Conservation (phyloP, 208 protist genomes). For the Crithidia expoeki region DNA sequence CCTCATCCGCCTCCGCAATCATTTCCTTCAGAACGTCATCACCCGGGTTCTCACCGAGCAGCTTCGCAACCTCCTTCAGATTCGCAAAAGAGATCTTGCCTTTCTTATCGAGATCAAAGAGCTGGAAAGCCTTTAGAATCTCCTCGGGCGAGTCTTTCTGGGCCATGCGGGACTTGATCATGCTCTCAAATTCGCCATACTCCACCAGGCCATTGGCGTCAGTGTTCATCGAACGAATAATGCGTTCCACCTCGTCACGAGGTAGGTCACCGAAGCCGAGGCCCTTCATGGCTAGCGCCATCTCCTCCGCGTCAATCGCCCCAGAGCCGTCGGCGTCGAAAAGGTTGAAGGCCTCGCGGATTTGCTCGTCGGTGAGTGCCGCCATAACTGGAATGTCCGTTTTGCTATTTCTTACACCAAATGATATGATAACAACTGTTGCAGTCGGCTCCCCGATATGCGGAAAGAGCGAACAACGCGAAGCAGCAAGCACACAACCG, state of each 20-base stretch:
- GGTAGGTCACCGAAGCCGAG: slow-evolving; percentile 95
- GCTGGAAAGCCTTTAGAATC: slow-evolving; percentile 95
- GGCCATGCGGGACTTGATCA: slow-evolving; percentile 92
- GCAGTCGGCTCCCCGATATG: background rate
- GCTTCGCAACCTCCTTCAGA: slow-evolving; percentile 95
- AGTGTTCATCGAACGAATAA: slow-evolving; percentile 86
- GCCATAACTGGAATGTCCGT: too few relatives aligned
- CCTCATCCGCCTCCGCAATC: slow-evolving; percentile 96
- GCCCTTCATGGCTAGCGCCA: slow-evolving; percentile 95
- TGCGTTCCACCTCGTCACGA: slow-evolving; percentile 93
- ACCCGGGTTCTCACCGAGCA: slow-evolving; percentile 95
- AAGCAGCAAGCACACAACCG: too few relatives aligned
- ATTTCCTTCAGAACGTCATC: slow-evolving; percentile 98
- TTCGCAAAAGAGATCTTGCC: slow-evolving; percentile 97
- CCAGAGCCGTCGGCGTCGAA: slow-evolving; percentile 96
- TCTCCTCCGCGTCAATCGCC: slow-evolving; percentile 93
- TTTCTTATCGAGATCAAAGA: slow-evolving; percentile 97
- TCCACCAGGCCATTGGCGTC: slow-evolving; percentile 89
- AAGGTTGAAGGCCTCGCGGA: slow-evolving; percentile 97
- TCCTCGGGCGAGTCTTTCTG: slow-evolving; percentile 94
- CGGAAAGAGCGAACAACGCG: too few relatives aligned
- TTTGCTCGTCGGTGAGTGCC: slow-evolving; percentile 91
- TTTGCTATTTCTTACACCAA: background rate
- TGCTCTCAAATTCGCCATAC: slow-evolving; percentile 90
- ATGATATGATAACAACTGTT: background rate